Percentiles rank a stretch among this genome's conserved stretches.
phyloP scores from a whole-genome alignment of 2,329 filamentous ascomycete genomes.

The Fusarium bulbicola region DNA sequence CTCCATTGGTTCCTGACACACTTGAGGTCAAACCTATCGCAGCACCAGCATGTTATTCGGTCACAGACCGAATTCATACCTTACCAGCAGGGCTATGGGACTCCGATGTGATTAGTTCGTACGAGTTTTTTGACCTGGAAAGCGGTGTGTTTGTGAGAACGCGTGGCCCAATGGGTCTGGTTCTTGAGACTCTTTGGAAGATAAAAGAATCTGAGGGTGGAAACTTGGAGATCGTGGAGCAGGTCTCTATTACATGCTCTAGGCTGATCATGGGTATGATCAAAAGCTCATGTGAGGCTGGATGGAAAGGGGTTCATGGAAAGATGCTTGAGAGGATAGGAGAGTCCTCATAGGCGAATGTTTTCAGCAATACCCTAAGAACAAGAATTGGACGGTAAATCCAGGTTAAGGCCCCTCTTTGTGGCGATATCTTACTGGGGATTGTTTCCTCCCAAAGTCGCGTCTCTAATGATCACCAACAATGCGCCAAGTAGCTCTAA shows the following conservation, averaged over 20 bases:
- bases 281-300: constrained; percentile 60
- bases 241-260: constrained; percentile 60
- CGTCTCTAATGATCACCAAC: neutral
- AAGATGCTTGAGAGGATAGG: constrained; percentile 55
- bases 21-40: constrained; percentile 37
- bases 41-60: constrained; percentile 54
- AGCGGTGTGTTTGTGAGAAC: constrained; percentile 62
- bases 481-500: neutral
- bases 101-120: constrained; percentile 61
- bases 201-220: constrained; percentile 46
- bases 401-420: neutral
- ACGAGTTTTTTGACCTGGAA: constrained; percentile 62
- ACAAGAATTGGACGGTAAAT: neutral
- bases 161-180: constrained; percentile 58
- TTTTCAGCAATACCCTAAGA: neutral
- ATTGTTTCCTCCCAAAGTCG: neutral
- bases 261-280: constrained; percentile 59
- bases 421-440: too few species aligned
- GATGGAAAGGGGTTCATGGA: constrained; percentile 61
- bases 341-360: constrained; percentile 4
- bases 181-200: constrained; percentile 65
- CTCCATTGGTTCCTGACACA: constrained; percentile 41
- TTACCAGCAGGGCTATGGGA: constrained; percentile 66
- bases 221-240: constrained; percentile 57
- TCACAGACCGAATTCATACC: constrained; percentile 61